Conservation (phyloP, 2,329 filamentous ascomycete genomes). For the Fusarium cyanostomum region DNA sequence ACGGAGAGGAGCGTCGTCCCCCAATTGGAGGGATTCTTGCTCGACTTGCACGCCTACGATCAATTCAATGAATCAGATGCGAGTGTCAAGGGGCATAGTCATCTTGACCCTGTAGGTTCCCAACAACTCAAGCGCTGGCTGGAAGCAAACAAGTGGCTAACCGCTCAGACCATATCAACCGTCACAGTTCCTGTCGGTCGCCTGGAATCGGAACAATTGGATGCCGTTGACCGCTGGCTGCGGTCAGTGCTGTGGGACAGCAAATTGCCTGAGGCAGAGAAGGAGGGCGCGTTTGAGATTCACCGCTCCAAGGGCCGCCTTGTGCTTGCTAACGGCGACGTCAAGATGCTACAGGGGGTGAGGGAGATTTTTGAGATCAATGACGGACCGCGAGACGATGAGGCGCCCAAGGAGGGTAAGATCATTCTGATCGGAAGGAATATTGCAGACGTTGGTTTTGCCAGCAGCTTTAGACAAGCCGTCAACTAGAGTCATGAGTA, state of each 20-base stretch:
- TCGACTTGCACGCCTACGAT: slow-evolving; percentile 95
- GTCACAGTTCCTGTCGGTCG: slow-evolving; percentile 74
- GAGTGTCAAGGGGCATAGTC: slow-evolving; percentile 81
- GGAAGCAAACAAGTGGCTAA: slow-evolving; percentile 24
- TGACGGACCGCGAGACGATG: slow-evolving; percentile 60
- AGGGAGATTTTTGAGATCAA: slow-evolving; percentile 93
- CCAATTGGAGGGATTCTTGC: slow-evolving; percentile 81
- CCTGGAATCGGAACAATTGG: slow-evolving; percentile 66
- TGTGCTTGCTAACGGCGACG: slow-evolving; percentile 67
- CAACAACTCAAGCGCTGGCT: slow-evolving; percentile 2
- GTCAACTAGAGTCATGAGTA: slow-evolving; percentile 29
- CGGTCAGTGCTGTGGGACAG: slow-evolving; percentile 86
- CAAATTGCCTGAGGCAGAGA: slow-evolving; percentile 60
- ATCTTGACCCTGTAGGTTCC: slow-evolving; percentile 80
- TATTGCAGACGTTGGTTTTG: slow-evolving; percentile 62
- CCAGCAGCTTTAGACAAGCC: slow-evolving; percentile 52
- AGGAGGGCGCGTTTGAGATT: slow-evolving; percentile 71
- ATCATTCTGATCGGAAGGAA: slow-evolving; percentile 71
- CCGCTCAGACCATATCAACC: slow-evolving; percentile 79
- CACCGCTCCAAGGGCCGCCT: slow-evolving; percentile 89
- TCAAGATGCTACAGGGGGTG: slow-evolving; percentile 89
- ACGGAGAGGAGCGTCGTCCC: slow-evolving; percentile 85
- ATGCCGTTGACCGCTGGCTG: slow-evolving; percentile 81
- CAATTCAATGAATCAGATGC: slow-evolving; percentile 78
- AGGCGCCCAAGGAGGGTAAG: slow-evolving; percentile 58